Percentiles rank a stretch among this genome's conserved stretches.
phyloP scores from a whole-genome alignment of 2,329 filamentous ascomycete genomes.

The Fusarium equiseti region DNA sequence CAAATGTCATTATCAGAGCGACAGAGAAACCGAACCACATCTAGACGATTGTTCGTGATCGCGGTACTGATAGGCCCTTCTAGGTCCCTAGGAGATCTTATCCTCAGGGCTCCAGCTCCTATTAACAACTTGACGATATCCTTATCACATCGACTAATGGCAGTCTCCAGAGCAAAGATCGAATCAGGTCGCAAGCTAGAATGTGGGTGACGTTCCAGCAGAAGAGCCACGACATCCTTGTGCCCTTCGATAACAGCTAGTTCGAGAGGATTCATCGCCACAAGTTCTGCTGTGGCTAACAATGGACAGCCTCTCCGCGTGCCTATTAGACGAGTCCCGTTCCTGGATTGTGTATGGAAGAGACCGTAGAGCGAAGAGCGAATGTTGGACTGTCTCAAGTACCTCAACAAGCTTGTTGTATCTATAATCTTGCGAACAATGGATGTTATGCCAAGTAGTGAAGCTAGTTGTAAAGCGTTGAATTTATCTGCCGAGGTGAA shows the following conservation, averaged over 20 bases:
- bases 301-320: background rate
- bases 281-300: background rate
- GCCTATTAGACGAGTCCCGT: background rate
- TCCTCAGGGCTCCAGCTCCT: background rate
- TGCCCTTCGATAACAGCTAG: slow-evolving; percentile 6
- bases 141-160: slow-evolving; percentile 4
- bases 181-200: background rate
- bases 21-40: slow-evolving; percentile 12
- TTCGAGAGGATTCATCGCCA: slow-evolving; percentile 13
- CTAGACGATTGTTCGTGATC: background rate
- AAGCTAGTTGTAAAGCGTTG: slow-evolving; percentile 6
- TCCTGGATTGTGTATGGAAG: background rate
- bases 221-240: background rate
- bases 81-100: background rate
- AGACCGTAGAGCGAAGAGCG: background rate
- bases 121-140: background rate
- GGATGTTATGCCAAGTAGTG: background rate
- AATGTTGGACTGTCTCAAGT: background rate
- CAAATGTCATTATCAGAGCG: background rate
- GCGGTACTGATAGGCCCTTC: slow-evolving; percentile 11
- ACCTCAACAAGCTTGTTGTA: background rate
- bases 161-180: background rate
- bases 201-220: background rate
- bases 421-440: slow-evolving; percentile 4
- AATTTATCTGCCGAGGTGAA: background rate